Percentiles rank a stretch among this genome's conserved stretches.
Conservation (phyloP, 1,139 yeast species). For the Geotrichum citri-aurantii region DNA sequence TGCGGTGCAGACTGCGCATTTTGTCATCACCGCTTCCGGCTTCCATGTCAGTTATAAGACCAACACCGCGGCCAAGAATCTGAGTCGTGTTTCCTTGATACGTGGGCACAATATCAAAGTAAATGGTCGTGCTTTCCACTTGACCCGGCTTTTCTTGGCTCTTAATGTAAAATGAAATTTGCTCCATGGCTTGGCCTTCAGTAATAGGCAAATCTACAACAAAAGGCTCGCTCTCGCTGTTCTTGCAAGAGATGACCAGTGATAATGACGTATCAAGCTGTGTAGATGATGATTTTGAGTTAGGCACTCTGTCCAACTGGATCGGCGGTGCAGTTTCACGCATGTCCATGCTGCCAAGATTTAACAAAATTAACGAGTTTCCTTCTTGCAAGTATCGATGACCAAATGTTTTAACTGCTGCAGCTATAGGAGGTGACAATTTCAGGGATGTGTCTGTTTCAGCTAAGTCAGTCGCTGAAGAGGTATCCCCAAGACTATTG, state of each 20-base stretch:
- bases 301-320: slow-evolving; percentile 65
- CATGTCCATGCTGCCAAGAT: slow-evolving; percentile 81
- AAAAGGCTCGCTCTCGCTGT: slow-evolving; percentile 53
- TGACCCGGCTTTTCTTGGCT: slow-evolving; percentile 34
- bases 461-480: background rate
- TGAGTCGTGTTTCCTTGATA: slow-evolving; percentile 54
- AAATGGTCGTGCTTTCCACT: slow-evolving; percentile 35
- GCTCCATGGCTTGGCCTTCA: slow-evolving; percentile 73
- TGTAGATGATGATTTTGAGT: slow-evolving; percentile 69
- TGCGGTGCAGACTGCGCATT: slow-evolving; percentile 56
- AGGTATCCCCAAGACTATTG: background rate
- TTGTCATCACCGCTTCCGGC: slow-evolving; percentile 67
- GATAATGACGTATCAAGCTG: slow-evolving; percentile 87
- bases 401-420: slow-evolving; percentile 68
- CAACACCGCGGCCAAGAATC: slow-evolving; percentile 82
- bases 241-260: slow-evolving; percentile 54
- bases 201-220: slow-evolving; percentile 79
- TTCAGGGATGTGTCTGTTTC: background rate
- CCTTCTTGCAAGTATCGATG: slow-evolving; percentile 60
- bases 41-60: slow-evolving; percentile 57
- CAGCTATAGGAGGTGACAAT: background rate
- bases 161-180: slow-evolving; percentile 62
- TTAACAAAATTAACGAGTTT: slow-evolving; percentile 65
- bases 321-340: slow-evolving; percentile 58
- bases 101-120: slow-evolving; percentile 91